These are phyloP conservation scores for Pythium scleroteichum DNA, from an alignment of 352 stramenopile genomes.

Conservation along the genomic window DNA sequence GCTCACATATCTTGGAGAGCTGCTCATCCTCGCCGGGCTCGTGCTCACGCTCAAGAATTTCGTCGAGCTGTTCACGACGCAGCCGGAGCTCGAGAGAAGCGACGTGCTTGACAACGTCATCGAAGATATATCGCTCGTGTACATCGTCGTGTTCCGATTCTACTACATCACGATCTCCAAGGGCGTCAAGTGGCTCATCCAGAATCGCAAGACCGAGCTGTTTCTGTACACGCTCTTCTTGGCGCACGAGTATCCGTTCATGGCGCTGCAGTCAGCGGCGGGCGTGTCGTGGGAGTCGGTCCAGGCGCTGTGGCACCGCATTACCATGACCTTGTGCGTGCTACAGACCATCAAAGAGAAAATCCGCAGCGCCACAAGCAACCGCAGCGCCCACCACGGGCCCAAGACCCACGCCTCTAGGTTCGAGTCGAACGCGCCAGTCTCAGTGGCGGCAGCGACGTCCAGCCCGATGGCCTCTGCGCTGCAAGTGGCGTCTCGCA, in stretches of 20 bases:
- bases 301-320: constrained; percentile 20
- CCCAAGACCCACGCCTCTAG: neutral
- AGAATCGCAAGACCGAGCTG: constrained; percentile 25
- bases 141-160: constrained; percentile 26
- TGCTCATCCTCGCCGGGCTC: constrained; percentile 9
- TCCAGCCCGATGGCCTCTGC: neutral
- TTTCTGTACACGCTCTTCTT: constrained; percentile 33
- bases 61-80: constrained; percentile 7
- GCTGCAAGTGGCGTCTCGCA: neutral
- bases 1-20: constrained; percentile 13
- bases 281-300: constrained; percentile 14
- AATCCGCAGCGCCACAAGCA: constrained; percentile 9
- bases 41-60: constrained; percentile 3
- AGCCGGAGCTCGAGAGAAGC: neutral
- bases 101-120: constrained; percentile 1
- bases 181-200: constrained; percentile 6
- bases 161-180: constrained; percentile 23
- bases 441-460: neutral
- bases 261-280: constrained; percentile 8
- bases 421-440: neutral
- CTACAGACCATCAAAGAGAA: constrained; percentile 19
- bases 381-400: neutral
- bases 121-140: constrained; percentile 16
- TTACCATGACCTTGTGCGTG: constrained; percentile 23
- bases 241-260: constrained; percentile 45